Percentiles rank a stretch among this genome's conserved stretches.
Evolutionary conservation across 108 stramenopile species (phyloP).

Genomic region (Asterionellopsis glacialis): DNA sequence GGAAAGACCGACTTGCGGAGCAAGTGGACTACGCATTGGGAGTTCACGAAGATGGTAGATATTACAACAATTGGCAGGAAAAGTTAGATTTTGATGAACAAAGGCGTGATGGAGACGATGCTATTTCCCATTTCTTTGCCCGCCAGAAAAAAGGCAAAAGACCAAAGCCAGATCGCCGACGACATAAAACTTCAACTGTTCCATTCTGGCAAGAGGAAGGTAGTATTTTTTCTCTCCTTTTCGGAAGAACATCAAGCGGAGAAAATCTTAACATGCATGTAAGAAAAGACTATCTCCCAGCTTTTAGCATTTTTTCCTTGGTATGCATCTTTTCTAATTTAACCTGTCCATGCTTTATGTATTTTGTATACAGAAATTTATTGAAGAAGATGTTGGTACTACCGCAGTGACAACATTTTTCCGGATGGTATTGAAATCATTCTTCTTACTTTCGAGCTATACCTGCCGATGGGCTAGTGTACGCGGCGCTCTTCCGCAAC

Average conservation of each 20-base stretch:
- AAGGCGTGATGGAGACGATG: slow-evolving; percentile 14
- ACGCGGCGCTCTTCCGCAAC: slow-evolving; percentile 60
- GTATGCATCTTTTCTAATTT: slow-evolving; percentile 3
- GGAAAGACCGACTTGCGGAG: slow-evolving; percentile 39
- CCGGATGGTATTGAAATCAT: slow-evolving; percentile 1
- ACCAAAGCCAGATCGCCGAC: not conserved
- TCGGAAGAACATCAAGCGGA: slow-evolving; percentile 15
- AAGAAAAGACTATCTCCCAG: not conserved
- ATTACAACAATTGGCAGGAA: slow-evolving; percentile 29
- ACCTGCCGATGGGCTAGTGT: slow-evolving; percentile 70
- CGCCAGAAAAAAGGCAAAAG: not conserved
- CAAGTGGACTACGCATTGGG: slow-evolving; percentile 29
- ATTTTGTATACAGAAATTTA: not conserved
- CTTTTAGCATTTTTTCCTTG: not conserved
- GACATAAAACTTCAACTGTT: not conserved
- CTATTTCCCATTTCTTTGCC: slow-evolving; percentile 16
- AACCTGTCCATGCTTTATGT: not conserved
- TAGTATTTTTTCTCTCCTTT: slow-evolving; percentile 21
- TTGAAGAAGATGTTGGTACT: slow-evolving; percentile 3
- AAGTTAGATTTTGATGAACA: slow-evolving; percentile 11
- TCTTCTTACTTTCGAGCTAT: slow-evolving; percentile 2
- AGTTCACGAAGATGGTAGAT: slow-evolving; percentile 22
- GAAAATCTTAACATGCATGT: not conserved
- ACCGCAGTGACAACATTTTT: not conserved
- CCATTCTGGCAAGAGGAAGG: slow-evolving; percentile 40